These are phyloP conservation scores for Capillidium rhysosporum DNA, from an alignment of 371 early-diverging fungal genomes.

Conservation along the genomic window DNA sequence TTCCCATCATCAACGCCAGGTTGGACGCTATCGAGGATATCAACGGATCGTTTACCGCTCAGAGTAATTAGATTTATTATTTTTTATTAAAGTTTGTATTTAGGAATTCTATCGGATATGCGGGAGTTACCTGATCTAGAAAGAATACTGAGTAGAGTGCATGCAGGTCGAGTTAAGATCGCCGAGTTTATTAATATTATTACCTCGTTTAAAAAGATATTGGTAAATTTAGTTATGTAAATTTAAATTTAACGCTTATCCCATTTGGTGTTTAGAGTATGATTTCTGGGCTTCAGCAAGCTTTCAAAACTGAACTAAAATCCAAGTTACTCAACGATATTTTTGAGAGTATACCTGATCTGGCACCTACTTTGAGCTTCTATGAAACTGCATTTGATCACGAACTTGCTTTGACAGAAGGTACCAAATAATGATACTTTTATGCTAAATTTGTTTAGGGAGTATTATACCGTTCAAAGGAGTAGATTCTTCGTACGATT, in stretches of 20 bases:
- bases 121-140: constrained; percentile 75
- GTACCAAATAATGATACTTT: constrained; percentile 16
- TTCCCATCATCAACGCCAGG: constrained; percentile 60
- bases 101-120: constrained; percentile 15
- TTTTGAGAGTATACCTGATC: constrained; percentile 24
- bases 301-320: not conserved
- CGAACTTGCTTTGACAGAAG: constrained; percentile 34
- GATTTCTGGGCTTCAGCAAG: not conserved
- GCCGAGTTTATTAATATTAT: constrained; percentile 54
- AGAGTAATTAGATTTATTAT: constrained; percentile 19
- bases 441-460: constrained; percentile 18
- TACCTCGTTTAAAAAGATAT: constrained; percentile 28
- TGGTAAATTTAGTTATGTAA: constrained; percentile 22
- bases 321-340: constrained; percentile 16
- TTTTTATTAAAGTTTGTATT: constrained; percentile 12
- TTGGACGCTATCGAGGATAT: constrained; percentile 76
- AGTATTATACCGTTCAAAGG: constrained; percentile 51
- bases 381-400: constrained; percentile 55
- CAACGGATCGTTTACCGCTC: constrained; percentile 22
- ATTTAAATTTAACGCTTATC: not conserved
- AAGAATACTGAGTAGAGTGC: constrained; percentile 75
- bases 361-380: constrained; percentile 27
- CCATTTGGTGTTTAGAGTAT: too few species aligned
- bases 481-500: constrained; percentile 57
- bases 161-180: constrained; percentile 57